Percentiles rank a stretch among this genome's conserved stretches.
Evolutionary conservation across 108 stramenopile genomes (phyloP).

Genomic region (Aurantiochytrium sp.): DNA sequence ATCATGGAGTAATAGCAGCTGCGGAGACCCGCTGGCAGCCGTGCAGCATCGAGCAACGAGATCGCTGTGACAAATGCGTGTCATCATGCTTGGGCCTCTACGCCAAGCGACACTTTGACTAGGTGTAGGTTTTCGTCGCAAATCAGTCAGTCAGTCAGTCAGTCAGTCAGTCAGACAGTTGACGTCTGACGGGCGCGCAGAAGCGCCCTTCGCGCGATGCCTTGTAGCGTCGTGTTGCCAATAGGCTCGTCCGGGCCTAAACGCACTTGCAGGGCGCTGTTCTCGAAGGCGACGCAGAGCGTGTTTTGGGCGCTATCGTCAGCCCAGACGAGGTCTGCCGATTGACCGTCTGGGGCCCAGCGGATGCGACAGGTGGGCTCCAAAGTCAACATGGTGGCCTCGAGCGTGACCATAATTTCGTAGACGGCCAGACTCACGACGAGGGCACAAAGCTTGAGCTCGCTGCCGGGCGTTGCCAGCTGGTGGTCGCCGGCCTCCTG

Average conservation of each 20-base stretch:
- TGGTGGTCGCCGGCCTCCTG: neutral
- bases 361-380: neutral
- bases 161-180: too few relatives aligned
- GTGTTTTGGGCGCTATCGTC: neutral
- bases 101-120: too few relatives aligned
- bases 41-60: too few relatives aligned
- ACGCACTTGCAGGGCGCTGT: neutral
- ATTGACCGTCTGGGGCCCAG: neutral
- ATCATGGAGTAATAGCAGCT: too few relatives aligned
- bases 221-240: neutral
- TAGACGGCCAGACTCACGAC: neutral
- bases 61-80: too few relatives aligned
- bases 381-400: neutral
- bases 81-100: too few relatives aligned
- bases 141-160: too few relatives aligned
- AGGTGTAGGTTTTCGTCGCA: too few relatives aligned
- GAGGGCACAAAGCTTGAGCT: neutral
- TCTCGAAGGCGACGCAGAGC: neutral
- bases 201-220: neutral
- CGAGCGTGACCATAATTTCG: neutral
- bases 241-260: neutral
- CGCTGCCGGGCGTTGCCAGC: neutral
- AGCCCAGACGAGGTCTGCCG: neutral
- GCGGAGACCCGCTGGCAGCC: too few relatives aligned
- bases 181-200: neutral